Evolutionary conservation across 768 basidiomycete genomes (phyloP).

Genomic region (Arthromyces matolae): DNA sequence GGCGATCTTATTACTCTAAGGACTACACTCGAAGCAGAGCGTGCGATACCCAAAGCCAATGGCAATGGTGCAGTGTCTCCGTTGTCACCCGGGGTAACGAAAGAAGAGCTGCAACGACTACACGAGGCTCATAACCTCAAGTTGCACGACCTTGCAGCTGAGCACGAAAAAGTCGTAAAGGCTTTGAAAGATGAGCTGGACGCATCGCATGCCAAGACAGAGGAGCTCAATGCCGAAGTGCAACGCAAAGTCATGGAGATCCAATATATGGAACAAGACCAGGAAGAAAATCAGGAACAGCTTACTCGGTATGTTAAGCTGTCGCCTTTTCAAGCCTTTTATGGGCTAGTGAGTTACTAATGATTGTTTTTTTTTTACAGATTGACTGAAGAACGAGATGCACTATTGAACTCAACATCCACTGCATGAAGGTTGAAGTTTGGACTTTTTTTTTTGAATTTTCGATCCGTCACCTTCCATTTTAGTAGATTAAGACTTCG

Average conservation of each 20-base stretch:
- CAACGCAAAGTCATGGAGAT: constrained; percentile 78
- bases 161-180: constrained; percentile 57
- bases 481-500: background rate
- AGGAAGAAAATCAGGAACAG: constrained; percentile 71
- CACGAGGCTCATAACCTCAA: constrained; percentile 86
- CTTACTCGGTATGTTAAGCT: constrained; percentile 74
- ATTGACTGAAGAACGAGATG: constrained; percentile 64
- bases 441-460: constrained; percentile 4
- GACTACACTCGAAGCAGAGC: constrained; percentile 49
- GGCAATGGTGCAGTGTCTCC: constrained; percentile 38
- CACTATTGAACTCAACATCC: no score
- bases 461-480: constrained; percentile 8
- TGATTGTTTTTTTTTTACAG: constrained; percentile 36
- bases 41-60: constrained; percentile 53
- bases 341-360: constrained; percentile 46
- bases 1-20: constrained; percentile 68
- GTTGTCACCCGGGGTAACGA: constrained; percentile 52
- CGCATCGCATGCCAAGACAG: constrained; percentile 41
- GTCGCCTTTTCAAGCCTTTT: constrained; percentile 57
- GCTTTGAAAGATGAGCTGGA: constrained; percentile 56
- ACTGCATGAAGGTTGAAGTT: constrained; percentile 17
- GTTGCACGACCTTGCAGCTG: constrained; percentile 68
- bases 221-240: constrained; percentile 58
- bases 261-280: constrained; percentile 71
- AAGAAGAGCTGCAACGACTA: constrained; percentile 71